Base-by-base conservation (phyloP, 2,329 filamentous ascomycete genomes). In the Fusarium beomiforme region DNA sequence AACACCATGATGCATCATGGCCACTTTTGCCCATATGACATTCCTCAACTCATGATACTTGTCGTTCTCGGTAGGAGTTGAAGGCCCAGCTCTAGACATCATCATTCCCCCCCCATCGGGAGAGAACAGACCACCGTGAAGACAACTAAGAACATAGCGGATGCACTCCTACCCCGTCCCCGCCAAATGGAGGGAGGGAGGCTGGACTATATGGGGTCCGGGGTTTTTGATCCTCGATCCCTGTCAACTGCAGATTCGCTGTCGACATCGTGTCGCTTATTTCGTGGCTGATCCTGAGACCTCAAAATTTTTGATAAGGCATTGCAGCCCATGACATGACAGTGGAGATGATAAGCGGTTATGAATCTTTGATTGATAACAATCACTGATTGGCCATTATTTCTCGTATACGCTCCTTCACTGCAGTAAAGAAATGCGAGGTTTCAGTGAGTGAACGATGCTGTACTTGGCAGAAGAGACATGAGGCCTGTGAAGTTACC, bases 91-190 rank as follows among this genome's bases (percentile, higher is more conserved):
- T n/a, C 49, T 47, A 24, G 46, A 55, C 41, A 34, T 19, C 24
- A 17, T 55, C 59, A 44, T 51, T 39, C 36, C 55, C 41, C 43
- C 26, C 47, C 42, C 50, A 56, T 51, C 42, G 39, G 43, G 43
- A 56, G 47, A 58, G 49, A 71, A 43, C 49, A 67, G 51, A 70
- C 70, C 69, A 39, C 19, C 43, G 47, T 62, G 19, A 44, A 19
- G 13, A 24, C 63, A 37, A 49, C 51, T 33, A 43, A 53, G 46
- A 56, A 26, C 19, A 54, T 23, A 51, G 55, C 53, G 56, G 69
- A 71, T 67, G 59, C 56, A 72, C 37, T 62, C 51, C 33, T 46
- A 55, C 43, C 65, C 53, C 39, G 60, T 68, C 65, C 67, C 44
- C 60, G 43, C 64, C 31, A 49, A 41, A 43, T 57, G 34, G 69